A percentile compares a stretch with the other conserved stretches of the same genome.
These are phyloP conservation scores for Fusarium longipes DNA, from an alignment of 2,329 filamentous ascomycete species.

Conservation along the genomic window DNA sequence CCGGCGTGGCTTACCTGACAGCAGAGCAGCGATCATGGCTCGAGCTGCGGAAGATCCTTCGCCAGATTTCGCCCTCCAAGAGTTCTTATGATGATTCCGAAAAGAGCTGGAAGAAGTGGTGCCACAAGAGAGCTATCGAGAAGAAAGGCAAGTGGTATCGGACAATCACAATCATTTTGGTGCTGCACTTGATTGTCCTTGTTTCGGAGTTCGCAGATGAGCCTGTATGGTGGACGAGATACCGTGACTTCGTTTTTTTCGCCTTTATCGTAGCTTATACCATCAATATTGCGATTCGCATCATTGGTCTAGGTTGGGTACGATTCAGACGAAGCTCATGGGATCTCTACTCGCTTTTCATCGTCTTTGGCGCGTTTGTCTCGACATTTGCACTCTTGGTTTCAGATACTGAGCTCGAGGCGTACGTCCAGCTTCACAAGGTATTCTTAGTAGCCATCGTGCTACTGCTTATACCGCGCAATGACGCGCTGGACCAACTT, in stretches of 20 bases:
- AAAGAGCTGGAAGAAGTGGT: conserved; percentile 89
- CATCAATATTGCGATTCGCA: conserved; percentile 82
- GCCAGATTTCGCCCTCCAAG: conserved; percentile 95
- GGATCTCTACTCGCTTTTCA: conserved; percentile 89
- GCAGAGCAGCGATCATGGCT: conserved; percentile 97
- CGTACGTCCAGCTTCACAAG: conserved; percentile 87
- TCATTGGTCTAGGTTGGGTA: conserved; percentile 90
- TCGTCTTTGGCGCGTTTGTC: conserved; percentile 80
- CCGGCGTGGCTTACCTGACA: conserved; percentile 94
- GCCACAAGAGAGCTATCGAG: conserved; percentile 91
- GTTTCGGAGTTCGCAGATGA: conserved; percentile 88
- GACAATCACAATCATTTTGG: conserved; percentile 80
- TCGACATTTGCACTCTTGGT: conserved; percentile 84
- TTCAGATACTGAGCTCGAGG: conserved; percentile 66
- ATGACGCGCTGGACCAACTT: conserved; percentile 95
- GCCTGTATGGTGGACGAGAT: conserved; percentile 73
- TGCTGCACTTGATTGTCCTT: conserved; percentile 85
- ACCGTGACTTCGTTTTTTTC: conserved; percentile 82
- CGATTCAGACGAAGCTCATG: conserved; percentile 93
- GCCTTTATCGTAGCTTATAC: conserved; percentile 84
- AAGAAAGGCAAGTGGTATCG: conserved; percentile 94
- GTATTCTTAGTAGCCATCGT: conserved; percentile 92
- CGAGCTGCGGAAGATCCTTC: conserved; percentile 88
- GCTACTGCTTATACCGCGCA: conserved; percentile 90
- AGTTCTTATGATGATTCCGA: conserved; percentile 83